These are phyloP conservation scores for Allium sativum DNA, from an alignment of 106 monocot genomes.

Conservation along the genomic window DNA sequence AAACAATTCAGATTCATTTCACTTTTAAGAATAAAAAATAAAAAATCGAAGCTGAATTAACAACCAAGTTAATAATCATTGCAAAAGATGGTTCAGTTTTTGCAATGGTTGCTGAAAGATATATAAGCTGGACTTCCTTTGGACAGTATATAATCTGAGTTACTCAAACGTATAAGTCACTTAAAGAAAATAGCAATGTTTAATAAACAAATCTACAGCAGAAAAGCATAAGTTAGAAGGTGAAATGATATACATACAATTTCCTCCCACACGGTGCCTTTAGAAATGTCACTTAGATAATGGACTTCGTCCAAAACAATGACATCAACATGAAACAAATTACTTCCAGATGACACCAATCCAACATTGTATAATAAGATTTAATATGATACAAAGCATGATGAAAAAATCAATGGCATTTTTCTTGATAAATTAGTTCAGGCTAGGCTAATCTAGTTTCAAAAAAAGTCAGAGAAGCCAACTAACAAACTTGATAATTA, in stretches of 20 bases:
- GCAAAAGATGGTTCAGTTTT: no score
- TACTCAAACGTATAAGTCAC: conserved; percentile 12
- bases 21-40: no score
- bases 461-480: no score
- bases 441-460: no score
- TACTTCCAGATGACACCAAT: conserved; percentile 62
- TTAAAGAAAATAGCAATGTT: background rate
- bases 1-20: no score
- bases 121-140: conserved; percentile 85
- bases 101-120: conserved; percentile 92
- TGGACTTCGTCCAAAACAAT: conserved; percentile 99
- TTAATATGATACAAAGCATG: no score
- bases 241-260: conserved; percentile 46
- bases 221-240: conserved; percentile 1
- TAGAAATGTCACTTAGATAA: conserved; percentile 92
- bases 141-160: conserved; percentile 88
- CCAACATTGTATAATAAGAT: conserved; percentile 51
- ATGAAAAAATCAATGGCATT: no score
- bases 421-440: no score
- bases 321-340: conserved; percentile 82
- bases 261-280: conserved; percentile 98
- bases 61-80: no score
- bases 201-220: conserved; percentile 2
- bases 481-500: no score
- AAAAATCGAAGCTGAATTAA: no score